Evolutionary conservation across 2,329 filamentous ascomycete species (phyloP), one percentile per base, ranked within the genome.

Genomic region (Pyrenochaeta sp.): DNA sequence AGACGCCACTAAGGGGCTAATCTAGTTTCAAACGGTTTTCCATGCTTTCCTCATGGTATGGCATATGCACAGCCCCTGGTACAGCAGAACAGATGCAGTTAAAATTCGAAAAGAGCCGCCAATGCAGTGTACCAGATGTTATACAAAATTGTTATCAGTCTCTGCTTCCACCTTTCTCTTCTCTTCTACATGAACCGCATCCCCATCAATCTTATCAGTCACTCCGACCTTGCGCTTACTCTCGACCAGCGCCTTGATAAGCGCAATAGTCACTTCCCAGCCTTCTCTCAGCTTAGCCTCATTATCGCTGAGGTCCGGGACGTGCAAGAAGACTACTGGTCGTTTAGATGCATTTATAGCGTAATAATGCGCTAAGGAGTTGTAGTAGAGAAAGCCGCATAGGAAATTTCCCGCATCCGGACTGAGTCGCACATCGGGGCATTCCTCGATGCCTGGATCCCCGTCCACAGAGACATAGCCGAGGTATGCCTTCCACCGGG

Each of bases 311-410:
- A 75, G 39, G 58, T 76, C 67, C 1, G 73, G 73, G 0, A 75
- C 72, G 45, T 76, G 73, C 45, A 76, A 33, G 46, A 76, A 76
- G 1, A 59, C 58, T 9, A 76, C 72, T 2, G 72, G 72, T n/a
- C 58, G 53, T 31, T 70, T 61, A 0, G 60, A 58, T 7, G 63
- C 49, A 10, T 59, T 56, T 15, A 66, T 46, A 4, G 43, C 29
- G 21, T 61, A 68, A 33, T 65, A 75, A 32, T 71, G 66, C 30
- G 71, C 71, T 7, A 76, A 51, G 9, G 66, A 68, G 36, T 72
- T 72, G 23, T 66, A 75, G 55, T 76, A 75, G 4, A 72, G 72
- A 45, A 76, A 75, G 0, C 72, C 73, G 14, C 73, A 76, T 49
- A 76, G 29, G 43, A 74, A 75, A 27, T 75, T 75, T 2, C 73